A percentile compares a stretch with the other conserved stretches of the same genome.
Evolutionary conservation across 768 basidiomycete species (phyloP).

Genomic region (Amanita inopinata): DNA sequence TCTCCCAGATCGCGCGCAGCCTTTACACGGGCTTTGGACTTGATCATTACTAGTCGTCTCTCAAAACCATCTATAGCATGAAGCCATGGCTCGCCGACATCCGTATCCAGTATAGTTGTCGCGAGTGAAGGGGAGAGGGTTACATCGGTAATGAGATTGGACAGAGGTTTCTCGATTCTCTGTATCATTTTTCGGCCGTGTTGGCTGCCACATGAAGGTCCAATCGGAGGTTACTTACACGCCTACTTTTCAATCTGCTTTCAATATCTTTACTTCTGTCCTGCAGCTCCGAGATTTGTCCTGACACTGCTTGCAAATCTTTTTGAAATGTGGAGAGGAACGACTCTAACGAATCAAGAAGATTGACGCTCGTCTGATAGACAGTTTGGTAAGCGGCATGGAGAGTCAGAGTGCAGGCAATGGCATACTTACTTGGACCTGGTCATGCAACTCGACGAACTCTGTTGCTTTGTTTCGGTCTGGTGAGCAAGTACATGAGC

Average conservation of each 20-base stretch:
- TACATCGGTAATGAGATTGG: conserved; percentile 70
- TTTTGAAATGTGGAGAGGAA: conserved; percentile 95
- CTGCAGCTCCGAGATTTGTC: conserved; percentile 93
- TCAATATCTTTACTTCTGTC: conserved; percentile 88
- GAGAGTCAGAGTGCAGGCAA: background rate
- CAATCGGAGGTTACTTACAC: conserved; percentile 39
- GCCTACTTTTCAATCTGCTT: conserved; percentile 69
- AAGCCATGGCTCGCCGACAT: conserved; percentile 86
- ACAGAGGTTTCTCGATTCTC: conserved; percentile 85
- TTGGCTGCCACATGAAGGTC: background rate
- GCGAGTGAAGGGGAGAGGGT: conserved; percentile 77
- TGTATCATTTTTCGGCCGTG: conserved; percentile 24
- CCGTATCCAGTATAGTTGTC: conserved; percentile 70
- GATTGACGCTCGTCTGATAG: conserved; percentile 68
- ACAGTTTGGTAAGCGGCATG: conserved; percentile 6
- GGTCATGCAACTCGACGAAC: conserved; percentile 83
- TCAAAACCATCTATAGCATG: conserved; percentile 76
- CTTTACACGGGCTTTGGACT: conserved; percentile 72
- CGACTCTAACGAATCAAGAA: conserved; percentile 80
- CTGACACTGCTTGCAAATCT: conserved; percentile 89
- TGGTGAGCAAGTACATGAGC: conserved; percentile 10
- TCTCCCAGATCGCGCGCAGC: conserved; percentile 78
- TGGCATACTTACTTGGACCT: conserved; percentile 60
- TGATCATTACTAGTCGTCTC: conserved; percentile 53
- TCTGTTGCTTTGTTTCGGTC: conserved; percentile 42